A percentile compares a stretch with the other conserved stretches of the same genome.
Conservation (phyloP, 2,329 filamentous ascomycete genomes). For the Cladorrhinum sp. region DNA sequence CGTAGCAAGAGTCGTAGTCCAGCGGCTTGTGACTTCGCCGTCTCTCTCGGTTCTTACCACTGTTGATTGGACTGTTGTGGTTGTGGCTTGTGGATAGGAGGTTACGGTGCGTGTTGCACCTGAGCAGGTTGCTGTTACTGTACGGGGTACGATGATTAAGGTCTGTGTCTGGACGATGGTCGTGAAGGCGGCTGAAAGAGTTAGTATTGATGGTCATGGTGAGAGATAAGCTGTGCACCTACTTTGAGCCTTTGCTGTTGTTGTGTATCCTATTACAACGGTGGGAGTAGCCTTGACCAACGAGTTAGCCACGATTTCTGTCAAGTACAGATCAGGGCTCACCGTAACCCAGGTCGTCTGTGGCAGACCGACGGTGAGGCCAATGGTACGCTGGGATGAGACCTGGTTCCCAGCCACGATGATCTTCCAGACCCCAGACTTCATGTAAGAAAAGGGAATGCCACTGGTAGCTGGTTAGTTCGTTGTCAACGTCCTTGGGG, state of each 20-base stretch:
- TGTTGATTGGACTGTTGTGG: conserved; percentile 31
- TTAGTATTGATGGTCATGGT: conserved; percentile 2
- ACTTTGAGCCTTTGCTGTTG: conserved; percentile 37
- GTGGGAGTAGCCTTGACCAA: conserved; percentile 36
- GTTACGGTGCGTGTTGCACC: conserved; percentile 37
- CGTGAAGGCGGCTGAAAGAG: conserved; percentile 27
- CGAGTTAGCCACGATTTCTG: not conserved
- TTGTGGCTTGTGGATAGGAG: conserved; percentile 32
- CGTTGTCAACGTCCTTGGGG: not conserved
- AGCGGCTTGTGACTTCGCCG: conserved; percentile 32
- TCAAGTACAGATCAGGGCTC: conserved; percentile 13
- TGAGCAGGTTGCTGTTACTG: conserved; percentile 34
- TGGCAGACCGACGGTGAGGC: conserved; percentile 34
- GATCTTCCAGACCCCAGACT: conserved; percentile 37
- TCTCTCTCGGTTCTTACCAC: conserved; percentile 35
- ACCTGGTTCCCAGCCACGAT: conserved; percentile 36
- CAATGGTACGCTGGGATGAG: conserved; percentile 36
- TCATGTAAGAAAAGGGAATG: conserved; percentile 38
- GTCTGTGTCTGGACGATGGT: conserved; percentile 35
- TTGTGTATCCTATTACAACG: conserved; percentile 37
- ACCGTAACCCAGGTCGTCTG: conserved; percentile 36
- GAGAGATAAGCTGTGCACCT: not conserved
- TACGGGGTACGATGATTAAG: conserved; percentile 33
- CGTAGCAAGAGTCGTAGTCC: conserved; percentile 33
- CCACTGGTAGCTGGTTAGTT: conserved; percentile 24